phyloP scores from a whole-genome alignment of 352 stramenopile genomes.

The Phytophthora pseudosyringae region DNA sequence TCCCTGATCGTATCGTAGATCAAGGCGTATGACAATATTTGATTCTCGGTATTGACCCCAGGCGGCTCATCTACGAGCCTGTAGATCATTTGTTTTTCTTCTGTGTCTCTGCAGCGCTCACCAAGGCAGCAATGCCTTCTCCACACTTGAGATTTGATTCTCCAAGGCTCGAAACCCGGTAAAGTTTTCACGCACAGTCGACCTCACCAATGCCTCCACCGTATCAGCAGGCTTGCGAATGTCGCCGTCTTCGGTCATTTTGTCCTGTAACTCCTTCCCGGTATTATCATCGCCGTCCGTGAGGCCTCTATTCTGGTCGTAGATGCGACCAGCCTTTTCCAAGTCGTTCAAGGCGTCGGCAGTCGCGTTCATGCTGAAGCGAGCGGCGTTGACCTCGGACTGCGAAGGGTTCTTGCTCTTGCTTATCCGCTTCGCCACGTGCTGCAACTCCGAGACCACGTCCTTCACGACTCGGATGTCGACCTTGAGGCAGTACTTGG shows the following conservation, averaged over 20 bases:
- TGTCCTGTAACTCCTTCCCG: constrained; percentile 2
- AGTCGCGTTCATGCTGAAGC: constrained; percentile 23
- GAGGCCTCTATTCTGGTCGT: constrained; percentile 27
- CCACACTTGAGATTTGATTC: constrained; percentile 16
- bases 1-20: no score
- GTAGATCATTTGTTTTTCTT: not conserved
- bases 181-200: constrained; percentile 25
- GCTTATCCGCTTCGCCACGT: constrained; percentile 25
- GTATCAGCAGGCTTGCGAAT: constrained; percentile 10
- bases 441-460: constrained; percentile 14
- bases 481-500: constrained; percentile 24
- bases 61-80: no score
- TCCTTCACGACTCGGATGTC: constrained; percentile 30
- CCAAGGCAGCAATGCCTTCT: constrained; percentile 22
- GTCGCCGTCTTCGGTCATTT: not conserved
- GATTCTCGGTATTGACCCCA: not conserved
- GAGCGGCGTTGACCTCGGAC: constrained; percentile 26
- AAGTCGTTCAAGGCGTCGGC: constrained; percentile 29
- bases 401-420: constrained; percentile 20
- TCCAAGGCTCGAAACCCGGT: constrained; percentile 21
- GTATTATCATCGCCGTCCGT: not conserved
- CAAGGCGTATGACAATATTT: no score
- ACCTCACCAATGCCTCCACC: constrained; percentile 27
- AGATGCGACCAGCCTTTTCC: constrained; percentile 16
- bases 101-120: not conserved